Evolutionary conservation across 352 stramenopile species (phyloP), one percentile per base, ranked within the genome.

Genomic region (Phytopythium vexans): DNA sequence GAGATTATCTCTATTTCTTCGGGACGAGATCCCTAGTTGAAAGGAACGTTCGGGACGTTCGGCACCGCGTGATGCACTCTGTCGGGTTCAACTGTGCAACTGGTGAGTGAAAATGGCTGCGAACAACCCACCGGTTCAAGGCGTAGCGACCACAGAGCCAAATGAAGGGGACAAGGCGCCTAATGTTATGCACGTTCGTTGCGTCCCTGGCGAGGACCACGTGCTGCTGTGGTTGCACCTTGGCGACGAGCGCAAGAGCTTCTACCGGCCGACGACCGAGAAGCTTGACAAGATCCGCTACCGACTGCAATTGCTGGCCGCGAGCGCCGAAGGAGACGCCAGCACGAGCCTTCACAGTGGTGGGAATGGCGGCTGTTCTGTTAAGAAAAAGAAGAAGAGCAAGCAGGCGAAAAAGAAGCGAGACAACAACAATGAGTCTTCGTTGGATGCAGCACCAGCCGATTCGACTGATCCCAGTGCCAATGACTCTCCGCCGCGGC

Each of bases 301-400:
- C 34, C 79, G 79, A n/a, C 47, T 90, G 48, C 70, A 87, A 65
- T 54, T 90, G 10, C 44, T 86, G 37, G 79, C 74, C 27, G 53
- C 64, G 8, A 46, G 27, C 1, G 15, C 3, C 33, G 45, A 6
- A 6, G 45, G 31, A 15, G 38, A 16, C 14, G 27, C 49, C 34
- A 33, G 38, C 5, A 39, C 52, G 39, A 47, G 15, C 11, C 39
- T 32, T 12, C 3, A 14, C 8, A 58, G 12, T 36, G 58, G 2
- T 1, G 14, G 7, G 43, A 31, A 27, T 35, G 16, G 37, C 42
- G 8, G 32, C 11, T 31, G 38, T n/a, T 5, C 65, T 56, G 21
- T 57, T n/a, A 49, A 52, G 16, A 66, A 60, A 33, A 63, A 61
- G 16, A 47, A 44, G 14, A 67, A 64, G 35, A 68, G 68, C 46